These are phyloP conservation scores for Didymella glomerata DNA, from an alignment of 2,329 filamentous ascomycete genomes.

Conservation along the genomic window DNA sequence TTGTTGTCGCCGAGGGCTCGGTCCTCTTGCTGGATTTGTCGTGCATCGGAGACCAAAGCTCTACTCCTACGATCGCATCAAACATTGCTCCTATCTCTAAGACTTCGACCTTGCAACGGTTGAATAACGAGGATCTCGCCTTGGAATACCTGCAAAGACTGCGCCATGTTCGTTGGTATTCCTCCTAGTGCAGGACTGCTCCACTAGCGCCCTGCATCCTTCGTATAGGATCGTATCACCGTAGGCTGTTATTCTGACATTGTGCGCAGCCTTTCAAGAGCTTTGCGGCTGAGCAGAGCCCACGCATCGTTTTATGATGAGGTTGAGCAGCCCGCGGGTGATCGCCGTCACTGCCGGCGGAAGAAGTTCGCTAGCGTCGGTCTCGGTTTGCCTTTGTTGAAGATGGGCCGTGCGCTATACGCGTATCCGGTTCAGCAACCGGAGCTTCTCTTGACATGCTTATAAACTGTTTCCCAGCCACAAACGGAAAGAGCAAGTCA, in stretches of 20 bases:
- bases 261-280: background rate
- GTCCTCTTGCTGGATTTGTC: background rate
- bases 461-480: background rate
- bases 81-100: background rate
- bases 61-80: background rate
- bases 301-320: background rate
- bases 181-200: background rate
- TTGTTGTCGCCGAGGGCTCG: background rate
- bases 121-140: no score
- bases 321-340: background rate
- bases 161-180: background rate
- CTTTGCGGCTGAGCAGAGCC: background rate
- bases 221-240: background rate
- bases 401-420: constrained; percentile 13
- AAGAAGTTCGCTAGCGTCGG: background rate
- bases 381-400: constrained; percentile 1
- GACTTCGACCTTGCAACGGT: background rate
- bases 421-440: constrained; percentile 14
- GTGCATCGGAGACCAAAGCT: background rate
- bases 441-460: background rate
- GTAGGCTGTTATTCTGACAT: background rate
- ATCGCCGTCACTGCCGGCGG: background rate
- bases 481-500: background rate
- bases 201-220: background rate
- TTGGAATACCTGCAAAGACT: background rate